Evolutionary conservation across 306 rosid genomes (phyloP).

Genomic region (Ceratonia siliqua): DNA sequence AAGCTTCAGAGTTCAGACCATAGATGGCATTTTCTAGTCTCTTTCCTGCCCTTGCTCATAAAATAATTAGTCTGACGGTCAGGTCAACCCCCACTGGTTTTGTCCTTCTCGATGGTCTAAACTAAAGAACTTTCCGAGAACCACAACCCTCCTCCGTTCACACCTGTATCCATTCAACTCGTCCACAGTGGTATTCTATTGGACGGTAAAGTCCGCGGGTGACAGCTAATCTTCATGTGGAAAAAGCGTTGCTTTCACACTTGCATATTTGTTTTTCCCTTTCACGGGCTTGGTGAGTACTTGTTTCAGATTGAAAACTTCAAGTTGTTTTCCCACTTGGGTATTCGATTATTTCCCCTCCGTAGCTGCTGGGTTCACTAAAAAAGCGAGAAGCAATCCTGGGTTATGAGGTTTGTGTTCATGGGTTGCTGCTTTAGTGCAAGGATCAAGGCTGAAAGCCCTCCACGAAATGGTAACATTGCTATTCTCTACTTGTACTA

Average conservation of each 20-base stretch:
- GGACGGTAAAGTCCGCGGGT: slow-evolving; percentile 31
- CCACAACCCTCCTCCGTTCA: background rate
- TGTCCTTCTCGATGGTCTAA: slow-evolving; percentile 38
- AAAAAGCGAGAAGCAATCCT: slow-evolving; percentile 19
- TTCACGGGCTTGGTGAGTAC: slow-evolving; percentile 16
- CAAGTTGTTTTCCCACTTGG: slow-evolving; percentile 29
- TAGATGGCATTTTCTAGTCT: background rate
- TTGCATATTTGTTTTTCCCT: slow-evolving; percentile 21
- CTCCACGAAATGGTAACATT: slow-evolving; percentile 68
- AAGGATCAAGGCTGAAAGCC: slow-evolving; percentile 90
- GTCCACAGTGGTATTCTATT: background rate
- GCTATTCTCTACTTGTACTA: slow-evolving; percentile 12
- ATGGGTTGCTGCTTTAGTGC: slow-evolving; percentile 95
- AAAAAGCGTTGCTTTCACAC: slow-evolving; percentile 60
- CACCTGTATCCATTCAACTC: slow-evolving; percentile 20
- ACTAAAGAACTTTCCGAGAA: slow-evolving; percentile 48
- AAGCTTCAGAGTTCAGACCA: slow-evolving; percentile 15
- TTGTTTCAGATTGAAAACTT: background rate
- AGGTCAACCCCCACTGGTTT: slow-evolving; percentile 52
- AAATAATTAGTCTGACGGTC: slow-evolving; percentile 26
- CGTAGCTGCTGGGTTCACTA: background rate
- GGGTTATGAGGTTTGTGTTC: slow-evolving; percentile 26
- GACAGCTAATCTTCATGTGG: slow-evolving; percentile 58
- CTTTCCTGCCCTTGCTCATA: slow-evolving; percentile 42
- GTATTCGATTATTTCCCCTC: background rate